Percentiles rank a stretch among this genome's conserved stretches.
Evolutionary conservation across 1,139 yeast genomes (phyloP).

Genomic region (Blastobotrys apis): DNA sequence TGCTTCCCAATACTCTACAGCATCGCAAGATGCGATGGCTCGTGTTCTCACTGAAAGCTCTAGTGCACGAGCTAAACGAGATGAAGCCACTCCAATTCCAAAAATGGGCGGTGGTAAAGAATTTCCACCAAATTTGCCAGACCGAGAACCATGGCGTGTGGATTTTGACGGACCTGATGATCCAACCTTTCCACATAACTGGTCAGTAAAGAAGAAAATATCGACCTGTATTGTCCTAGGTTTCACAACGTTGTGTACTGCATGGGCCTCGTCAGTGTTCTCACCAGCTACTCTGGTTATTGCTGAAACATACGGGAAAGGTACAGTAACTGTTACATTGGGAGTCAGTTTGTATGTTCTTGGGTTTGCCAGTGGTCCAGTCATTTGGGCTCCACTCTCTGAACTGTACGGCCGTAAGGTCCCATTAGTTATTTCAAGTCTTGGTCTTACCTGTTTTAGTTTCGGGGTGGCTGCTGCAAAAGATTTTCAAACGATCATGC

Average conservation of each 20-base stretch:
- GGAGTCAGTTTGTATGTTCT: conserved; percentile 69
- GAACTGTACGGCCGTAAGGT: conserved; percentile 68
- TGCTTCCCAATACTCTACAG: not conserved
- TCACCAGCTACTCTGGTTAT: conserved; percentile 37
- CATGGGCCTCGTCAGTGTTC: conserved; percentile 46
- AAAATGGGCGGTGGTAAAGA: conserved; percentile 44
- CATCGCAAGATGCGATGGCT: conserved; percentile 9
- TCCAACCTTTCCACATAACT: conserved; percentile 49
- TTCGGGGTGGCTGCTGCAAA: conserved; percentile 72
- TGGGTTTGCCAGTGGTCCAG: conserved; percentile 82
- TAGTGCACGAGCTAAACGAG: conserved; percentile 34
- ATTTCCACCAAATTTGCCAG: conserved; percentile 47
- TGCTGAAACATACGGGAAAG: conserved; percentile 30
- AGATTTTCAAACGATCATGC: conserved; percentile 64
- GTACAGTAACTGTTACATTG: conserved; percentile 37
- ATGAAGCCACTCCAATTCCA: conserved; percentile 13
- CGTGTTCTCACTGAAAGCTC: conserved; percentile 12
- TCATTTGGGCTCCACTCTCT: conserved; percentile 72
- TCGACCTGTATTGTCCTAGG: conserved; percentile 35
- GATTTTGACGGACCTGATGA: conserved; percentile 51
- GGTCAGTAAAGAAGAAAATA: conserved; percentile 40
- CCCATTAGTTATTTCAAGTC: conserved; percentile 50
- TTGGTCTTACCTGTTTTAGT: conserved; percentile 56
- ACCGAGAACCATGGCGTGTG: conserved; percentile 45
- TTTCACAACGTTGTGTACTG: conserved; percentile 37